Percentiles rank a stretch among this genome's conserved stretches.
phyloP scores from a whole-genome alignment of 2,329 filamentous ascomycete species.

The Neopestalotiopsis sp. region DNA sequence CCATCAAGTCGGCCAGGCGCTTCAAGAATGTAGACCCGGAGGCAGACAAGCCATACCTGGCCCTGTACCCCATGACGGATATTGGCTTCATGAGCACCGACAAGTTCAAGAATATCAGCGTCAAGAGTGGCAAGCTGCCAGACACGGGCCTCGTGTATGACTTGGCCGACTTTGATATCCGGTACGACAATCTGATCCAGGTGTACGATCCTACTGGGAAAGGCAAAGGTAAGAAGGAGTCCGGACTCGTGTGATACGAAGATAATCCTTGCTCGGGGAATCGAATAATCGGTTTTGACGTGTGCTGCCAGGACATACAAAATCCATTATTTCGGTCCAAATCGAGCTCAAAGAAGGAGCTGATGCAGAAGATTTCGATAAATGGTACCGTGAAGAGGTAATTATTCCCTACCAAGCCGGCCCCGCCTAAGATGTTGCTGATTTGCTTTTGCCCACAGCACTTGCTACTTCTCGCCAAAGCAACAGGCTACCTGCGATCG shows the following conservation, averaged over 20 bases:
- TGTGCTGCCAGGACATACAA: slow-evolving; percentile 22
- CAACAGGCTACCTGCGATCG: slow-evolving; percentile 28
- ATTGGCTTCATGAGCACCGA: slow-evolving; percentile 37
- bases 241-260: too few species aligned
- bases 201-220: slow-evolving; percentile 28
- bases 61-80: slow-evolving; percentile 41
- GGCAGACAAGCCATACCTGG: slow-evolving; percentile 38
- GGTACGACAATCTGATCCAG: slow-evolving; percentile 28
- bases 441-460: slow-evolving; percentile 19
- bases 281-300: not conserved
- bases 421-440: not conserved
- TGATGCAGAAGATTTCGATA: slow-evolving; percentile 26
- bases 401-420: too few species aligned
- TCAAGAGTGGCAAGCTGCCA: slow-evolving; percentile 35
- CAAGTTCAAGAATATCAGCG: slow-evolving; percentile 38
- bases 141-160: slow-evolving; percentile 27
- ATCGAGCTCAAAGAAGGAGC: slow-evolving; percentile 20
- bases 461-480: slow-evolving; percentile 20
- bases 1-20: slow-evolving; percentile 38
- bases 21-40: slow-evolving; percentile 34
- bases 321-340: slow-evolving; percentile 23
- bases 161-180: slow-evolving; percentile 27
- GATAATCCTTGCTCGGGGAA: not conserved
- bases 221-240: slow-evolving; percentile 22
- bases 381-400: slow-evolving; percentile 30